Percentiles rank a stretch among this genome's conserved stretches.
These are phyloP conservation scores for Acorus gramineus DNA, from an alignment of 106 monocot species.

Conservation along the genomic window DNA sequence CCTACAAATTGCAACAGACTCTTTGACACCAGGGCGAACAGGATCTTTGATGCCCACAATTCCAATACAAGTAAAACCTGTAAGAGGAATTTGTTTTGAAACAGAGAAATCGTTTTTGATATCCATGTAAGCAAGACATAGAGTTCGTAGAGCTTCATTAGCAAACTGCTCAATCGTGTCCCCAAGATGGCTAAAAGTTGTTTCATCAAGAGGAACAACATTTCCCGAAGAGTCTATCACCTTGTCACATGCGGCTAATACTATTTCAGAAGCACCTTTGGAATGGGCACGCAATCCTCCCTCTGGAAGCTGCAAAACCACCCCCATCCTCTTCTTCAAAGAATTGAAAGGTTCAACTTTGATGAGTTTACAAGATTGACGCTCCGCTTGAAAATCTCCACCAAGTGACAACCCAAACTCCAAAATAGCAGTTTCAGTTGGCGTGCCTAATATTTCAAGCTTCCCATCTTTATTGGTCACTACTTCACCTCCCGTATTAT, in stretches of 20 bases:
- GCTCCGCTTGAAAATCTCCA: constrained; percentile 35
- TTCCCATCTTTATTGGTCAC: constrained; percentile 34
- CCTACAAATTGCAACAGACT: constrained; percentile 63
- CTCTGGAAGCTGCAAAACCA: constrained; percentile 47
- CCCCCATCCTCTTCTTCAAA: constrained; percentile 63
- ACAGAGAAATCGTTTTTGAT: constrained; percentile 27
- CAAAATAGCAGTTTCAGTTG: constrained; percentile 60
- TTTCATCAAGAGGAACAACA: constrained; percentile 39
- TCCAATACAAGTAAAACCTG: constrained; percentile 63
- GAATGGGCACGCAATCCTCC: constrained; percentile 37
- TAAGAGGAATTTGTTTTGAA: constrained; percentile 27
- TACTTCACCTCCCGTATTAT: constrained; percentile 62
- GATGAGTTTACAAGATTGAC: constrained; percentile 26
- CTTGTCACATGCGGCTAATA: constrained; percentile 52
- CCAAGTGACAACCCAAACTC: constrained; percentile 53
- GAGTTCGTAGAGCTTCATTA: constrained; percentile 52
- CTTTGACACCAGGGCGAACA: constrained; percentile 59
- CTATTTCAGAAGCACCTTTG: constrained; percentile 73
- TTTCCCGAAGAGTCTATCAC: constrained; percentile 32
- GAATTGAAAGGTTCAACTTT: constrained; percentile 78
- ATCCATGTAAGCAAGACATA: constrained; percentile 70
- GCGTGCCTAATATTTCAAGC: constrained; percentile 60
- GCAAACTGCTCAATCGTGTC: constrained; percentile 47
- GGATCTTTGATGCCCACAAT: constrained; percentile 82
- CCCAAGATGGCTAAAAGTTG: constrained; percentile 18